Evolutionary conservation across 331 rosid species (phyloP).

Genomic region (Saraca asoca): DNA sequence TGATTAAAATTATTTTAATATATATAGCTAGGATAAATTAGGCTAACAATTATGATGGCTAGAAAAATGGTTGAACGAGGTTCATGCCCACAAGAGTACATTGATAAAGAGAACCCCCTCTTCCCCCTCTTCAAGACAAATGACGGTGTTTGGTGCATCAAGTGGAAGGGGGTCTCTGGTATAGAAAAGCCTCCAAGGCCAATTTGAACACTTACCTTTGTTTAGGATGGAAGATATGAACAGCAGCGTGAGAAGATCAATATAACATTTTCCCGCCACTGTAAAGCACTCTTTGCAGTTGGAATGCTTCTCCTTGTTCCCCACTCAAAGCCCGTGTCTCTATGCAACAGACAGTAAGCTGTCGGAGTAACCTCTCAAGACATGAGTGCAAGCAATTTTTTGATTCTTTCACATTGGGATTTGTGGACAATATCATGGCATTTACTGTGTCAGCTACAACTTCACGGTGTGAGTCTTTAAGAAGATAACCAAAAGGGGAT

Average conservation of each 20-base stretch:
- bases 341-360: constrained; percentile 86
- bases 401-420: constrained; percentile 71
- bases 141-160: constrained; percentile 22
- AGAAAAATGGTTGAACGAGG: too few relatives aligned
- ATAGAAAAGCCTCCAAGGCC: constrained; percentile 28
- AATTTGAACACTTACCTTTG: constrained; percentile 37
- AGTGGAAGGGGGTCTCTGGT: constrained; percentile 31
- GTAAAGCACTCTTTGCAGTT: constrained; percentile 70
- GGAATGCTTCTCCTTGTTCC: constrained; percentile 90
- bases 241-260: constrained; percentile 32
- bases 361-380: constrained; percentile 83
- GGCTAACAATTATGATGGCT: too few relatives aligned
- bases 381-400: constrained; percentile 63
- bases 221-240: constrained; percentile 38
- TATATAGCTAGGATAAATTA: too few relatives aligned
- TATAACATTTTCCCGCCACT: constrained; percentile 42
- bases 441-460: constrained; percentile 91
- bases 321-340: constrained; percentile 77
- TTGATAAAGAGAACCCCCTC: constrained; percentile 37
- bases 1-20: too few relatives aligned
- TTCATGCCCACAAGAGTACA: constrained; percentile 42
- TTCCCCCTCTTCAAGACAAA: constrained; percentile 35
- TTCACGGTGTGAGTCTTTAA: constrained; percentile 80
- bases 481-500: constrained; percentile 83
- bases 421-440: constrained; percentile 82